A percentile compares a stretch with the other conserved stretches of the same genome.
Evolutionary conservation across 352 stramenopile genomes (phyloP).

Genomic region (Pythium guiyangense): DNA sequence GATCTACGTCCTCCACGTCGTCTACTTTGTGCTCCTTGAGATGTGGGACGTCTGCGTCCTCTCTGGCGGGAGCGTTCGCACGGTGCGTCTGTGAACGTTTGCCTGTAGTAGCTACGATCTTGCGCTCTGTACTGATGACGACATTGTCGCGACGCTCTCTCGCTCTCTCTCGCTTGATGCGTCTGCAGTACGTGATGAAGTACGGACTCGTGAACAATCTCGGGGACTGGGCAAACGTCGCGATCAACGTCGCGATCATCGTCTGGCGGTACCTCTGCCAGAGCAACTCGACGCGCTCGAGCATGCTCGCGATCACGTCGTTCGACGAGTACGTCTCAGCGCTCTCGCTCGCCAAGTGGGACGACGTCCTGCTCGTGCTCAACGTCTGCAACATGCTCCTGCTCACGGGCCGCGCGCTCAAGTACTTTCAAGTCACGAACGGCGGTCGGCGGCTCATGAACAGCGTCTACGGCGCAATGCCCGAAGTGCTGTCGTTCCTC

Average conservation of each 20-base stretch:
- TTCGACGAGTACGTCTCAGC: slow-evolving; percentile 50
- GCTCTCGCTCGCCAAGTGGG: slow-evolving; percentile 30
- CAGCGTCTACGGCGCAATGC: slow-evolving; percentile 64
- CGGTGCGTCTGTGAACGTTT: not conserved
- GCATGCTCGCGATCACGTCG: slow-evolving; percentile 6
- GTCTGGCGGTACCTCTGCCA: slow-evolving; percentile 36
- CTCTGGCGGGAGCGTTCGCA: slow-evolving; percentile 28
- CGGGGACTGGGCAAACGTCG: slow-evolving; percentile 60
- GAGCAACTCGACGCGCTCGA: slow-evolving; percentile 13
- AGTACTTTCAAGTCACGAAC: slow-evolving; percentile 70
- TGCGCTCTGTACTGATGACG: not conserved
- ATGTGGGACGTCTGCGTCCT: slow-evolving; percentile 55
- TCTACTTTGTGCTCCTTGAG: slow-evolving; percentile 31
- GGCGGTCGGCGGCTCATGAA: slow-evolving; percentile 49
- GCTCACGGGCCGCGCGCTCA: slow-evolving; percentile 47
- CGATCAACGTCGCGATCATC: too few relatives aligned
- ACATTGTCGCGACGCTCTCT: not conserved
- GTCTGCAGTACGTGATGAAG: slow-evolving; percentile 45
- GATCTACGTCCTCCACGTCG: slow-evolving; percentile 42
- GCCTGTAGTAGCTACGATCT: not conserved
- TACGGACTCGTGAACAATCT: slow-evolving; percentile 68
- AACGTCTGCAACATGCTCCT: slow-evolving; percentile 70
- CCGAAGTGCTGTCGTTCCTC: slow-evolving; percentile 64
- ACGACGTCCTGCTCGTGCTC: slow-evolving; percentile 44
- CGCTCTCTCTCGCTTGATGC: too few relatives aligned